Conservation (phyloP, 352 stramenopile genomes). For the Phytophthora agathidicida region DNA sequence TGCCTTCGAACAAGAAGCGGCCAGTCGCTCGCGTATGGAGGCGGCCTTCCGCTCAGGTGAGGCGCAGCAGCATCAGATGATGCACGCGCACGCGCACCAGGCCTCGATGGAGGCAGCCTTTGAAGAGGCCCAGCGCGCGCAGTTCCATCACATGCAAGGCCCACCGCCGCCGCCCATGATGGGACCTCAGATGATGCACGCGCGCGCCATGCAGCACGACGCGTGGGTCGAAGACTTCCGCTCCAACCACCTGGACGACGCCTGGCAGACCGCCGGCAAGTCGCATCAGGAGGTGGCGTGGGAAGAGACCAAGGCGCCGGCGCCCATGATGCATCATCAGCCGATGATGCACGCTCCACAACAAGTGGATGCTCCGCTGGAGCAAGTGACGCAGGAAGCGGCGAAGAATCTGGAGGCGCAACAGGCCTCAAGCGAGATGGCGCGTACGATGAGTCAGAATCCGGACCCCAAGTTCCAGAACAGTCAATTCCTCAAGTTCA, state of each 20-base stretch:
- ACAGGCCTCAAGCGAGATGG: conserved; percentile 71
- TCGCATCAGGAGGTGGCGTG: conserved; percentile 69
- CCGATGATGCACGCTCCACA: conserved; percentile 34
- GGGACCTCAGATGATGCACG: conserved; percentile 31
- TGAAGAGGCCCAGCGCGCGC: conserved; percentile 54
- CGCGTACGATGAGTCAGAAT: conserved; percentile 80
- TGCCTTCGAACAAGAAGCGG: conserved; percentile 67
- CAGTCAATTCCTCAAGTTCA: conserved; percentile 89
- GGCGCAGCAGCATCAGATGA: conserved; percentile 43
- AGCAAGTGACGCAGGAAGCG: conserved; percentile 34
- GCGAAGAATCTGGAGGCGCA: conserved; percentile 46
- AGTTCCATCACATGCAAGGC: conserved; percentile 49
- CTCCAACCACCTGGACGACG: conserved; percentile 59
- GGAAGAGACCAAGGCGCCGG: conserved; percentile 57
- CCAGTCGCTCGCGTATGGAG: conserved; percentile 69
- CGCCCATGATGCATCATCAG: conserved; percentile 49
- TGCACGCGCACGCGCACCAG: conserved; percentile 54
- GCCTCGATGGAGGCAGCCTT: conserved; percentile 71
- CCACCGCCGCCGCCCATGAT: conserved; percentile 38
- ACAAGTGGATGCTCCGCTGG: conserved; percentile 28
- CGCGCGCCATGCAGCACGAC: conserved; percentile 44
- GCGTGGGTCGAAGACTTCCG: conserved; percentile 77
- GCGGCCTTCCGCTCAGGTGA: conserved; percentile 61
- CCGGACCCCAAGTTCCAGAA: conserved; percentile 83
- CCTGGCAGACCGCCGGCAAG: conserved; percentile 65